Conservation (phyloP, 805 yeast species). For the Cyberlindnera maritima region DNA sequence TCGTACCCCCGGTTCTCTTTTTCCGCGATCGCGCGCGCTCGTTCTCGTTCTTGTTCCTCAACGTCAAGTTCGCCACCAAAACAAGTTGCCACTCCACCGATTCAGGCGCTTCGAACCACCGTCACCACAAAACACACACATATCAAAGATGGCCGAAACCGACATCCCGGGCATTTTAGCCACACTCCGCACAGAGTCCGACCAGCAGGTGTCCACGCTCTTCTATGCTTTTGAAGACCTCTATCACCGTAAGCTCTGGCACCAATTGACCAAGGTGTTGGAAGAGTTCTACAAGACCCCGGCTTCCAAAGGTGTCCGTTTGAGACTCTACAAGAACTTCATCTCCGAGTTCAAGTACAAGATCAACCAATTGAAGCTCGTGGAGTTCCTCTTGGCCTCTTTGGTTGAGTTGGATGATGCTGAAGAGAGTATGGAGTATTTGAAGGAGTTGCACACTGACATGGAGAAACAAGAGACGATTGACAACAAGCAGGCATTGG, state of each 20-base stretch:
- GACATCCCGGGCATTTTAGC: slow-evolving; percentile 28
- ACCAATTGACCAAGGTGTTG: slow-evolving; percentile 76
- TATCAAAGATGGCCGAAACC: not conserved
- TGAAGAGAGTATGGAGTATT: slow-evolving; percentile 49
- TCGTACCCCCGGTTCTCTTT: no score
- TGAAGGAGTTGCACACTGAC: slow-evolving; percentile 43
- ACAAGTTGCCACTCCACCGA: not conserved
- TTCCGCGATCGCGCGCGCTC: no score
- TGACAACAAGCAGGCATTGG: slow-evolving; percentile 51
- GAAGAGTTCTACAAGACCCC: slow-evolving; percentile 57
- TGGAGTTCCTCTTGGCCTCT: slow-evolving; percentile 65
- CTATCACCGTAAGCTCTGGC: slow-evolving; percentile 92
- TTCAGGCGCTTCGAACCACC: no score
- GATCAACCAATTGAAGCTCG: slow-evolving; percentile 75
- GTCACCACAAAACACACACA: no score
- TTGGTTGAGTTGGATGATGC: slow-evolving; percentile 39
- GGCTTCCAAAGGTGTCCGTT: slow-evolving; percentile 51
- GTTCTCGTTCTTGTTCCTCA: no score
- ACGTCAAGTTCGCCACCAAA: not conserved
- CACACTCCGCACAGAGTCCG: slow-evolving; percentile 63
- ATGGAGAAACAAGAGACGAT: slow-evolving; percentile 36
- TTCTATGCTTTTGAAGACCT: slow-evolving; percentile 76
- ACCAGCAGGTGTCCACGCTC: slow-evolving; percentile 57
- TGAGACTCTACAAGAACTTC: slow-evolving; percentile 69
- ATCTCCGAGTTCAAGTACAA: slow-evolving; percentile 63